These are phyloP conservation scores for Gilbertella persicaria DNA, from an alignment of 371 early-diverging fungal genomes.

Conservation along the genomic window DNA sequence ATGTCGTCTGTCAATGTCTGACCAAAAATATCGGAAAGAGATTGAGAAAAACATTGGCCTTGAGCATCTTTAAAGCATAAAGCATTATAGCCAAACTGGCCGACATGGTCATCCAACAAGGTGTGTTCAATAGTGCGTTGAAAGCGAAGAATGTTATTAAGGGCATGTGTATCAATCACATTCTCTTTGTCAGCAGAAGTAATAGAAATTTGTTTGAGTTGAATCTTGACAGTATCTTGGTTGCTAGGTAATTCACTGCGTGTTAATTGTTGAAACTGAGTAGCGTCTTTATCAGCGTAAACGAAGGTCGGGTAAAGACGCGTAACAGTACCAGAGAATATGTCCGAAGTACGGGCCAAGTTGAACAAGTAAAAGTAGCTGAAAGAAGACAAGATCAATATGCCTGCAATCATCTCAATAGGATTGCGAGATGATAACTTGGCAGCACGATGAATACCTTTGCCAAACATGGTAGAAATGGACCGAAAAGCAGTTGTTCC, in stretches of 20 bases:
- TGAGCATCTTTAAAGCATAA: slow-evolving; percentile 35
- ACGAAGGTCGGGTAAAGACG: slow-evolving; percentile 57
- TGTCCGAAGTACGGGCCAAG: slow-evolving; percentile 68
- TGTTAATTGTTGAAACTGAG: slow-evolving; percentile 32
- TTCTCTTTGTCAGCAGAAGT: slow-evolving; percentile 36
- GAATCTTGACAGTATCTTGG: slow-evolving; percentile 49
- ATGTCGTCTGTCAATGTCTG: slow-evolving; percentile 32
- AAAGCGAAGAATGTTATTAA: slow-evolving; percentile 52
- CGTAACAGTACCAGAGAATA: slow-evolving; percentile 58
- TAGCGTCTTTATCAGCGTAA: slow-evolving; percentile 41
- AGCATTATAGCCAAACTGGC: slow-evolving; percentile 29
- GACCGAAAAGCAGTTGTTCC: slow-evolving; percentile 34
- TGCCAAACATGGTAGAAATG: slow-evolving; percentile 27
- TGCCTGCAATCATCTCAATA: slow-evolving; percentile 80
- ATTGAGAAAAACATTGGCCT: slow-evolving; percentile 35
- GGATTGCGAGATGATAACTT: slow-evolving; percentile 59
- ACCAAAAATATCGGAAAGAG: slow-evolving; percentile 45
- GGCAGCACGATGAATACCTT: slow-evolving; percentile 33
- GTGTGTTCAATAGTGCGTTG: slow-evolving; percentile 57
- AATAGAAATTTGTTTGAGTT: slow-evolving; percentile 53
- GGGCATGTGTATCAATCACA: slow-evolving; percentile 39
- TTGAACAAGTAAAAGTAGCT: slow-evolving; percentile 80
- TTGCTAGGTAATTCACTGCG: slow-evolving; percentile 28
- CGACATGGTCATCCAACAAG: slow-evolving; percentile 39
- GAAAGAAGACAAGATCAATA: slow-evolving; percentile 73